Conservation (phyloP, 495 filamentous ascomycete genomes). For the Daldinia decipiens region DNA sequence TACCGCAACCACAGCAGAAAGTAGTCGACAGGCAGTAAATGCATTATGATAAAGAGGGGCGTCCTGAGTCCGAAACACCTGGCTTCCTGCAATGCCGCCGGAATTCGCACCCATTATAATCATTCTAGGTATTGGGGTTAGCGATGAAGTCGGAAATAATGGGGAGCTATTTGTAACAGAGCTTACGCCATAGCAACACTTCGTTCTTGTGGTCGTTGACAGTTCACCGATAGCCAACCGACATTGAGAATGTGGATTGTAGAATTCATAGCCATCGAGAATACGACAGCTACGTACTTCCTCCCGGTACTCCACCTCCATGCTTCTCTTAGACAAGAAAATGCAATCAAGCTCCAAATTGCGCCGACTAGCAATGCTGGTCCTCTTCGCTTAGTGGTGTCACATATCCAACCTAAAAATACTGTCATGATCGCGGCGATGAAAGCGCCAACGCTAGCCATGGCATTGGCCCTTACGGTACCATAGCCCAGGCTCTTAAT, state of each 20-base stretch:
- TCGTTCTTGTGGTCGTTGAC: conserved; percentile 58
- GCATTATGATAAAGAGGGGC: conserved; percentile 58
- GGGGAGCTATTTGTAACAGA: conserved; percentile 9
- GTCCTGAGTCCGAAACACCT: conserved; percentile 64
- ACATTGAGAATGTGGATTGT: conserved; percentile 57
- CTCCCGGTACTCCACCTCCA: conserved; percentile 46
- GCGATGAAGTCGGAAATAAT: conserved; percentile 5
- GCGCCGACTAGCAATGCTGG: conserved; percentile 54
- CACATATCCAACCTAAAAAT: conserved; percentile 56
- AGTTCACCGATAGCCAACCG: conserved; percentile 61
- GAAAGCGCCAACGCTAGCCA: conserved; percentile 60
- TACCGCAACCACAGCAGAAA: conserved; percentile 27
- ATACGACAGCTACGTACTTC: conserved; percentile 59
- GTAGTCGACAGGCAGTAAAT: conserved; percentile 30
- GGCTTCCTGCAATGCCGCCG: conserved; percentile 62
- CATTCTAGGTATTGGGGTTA: conserved; percentile 46
- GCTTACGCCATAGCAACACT: conserved; percentile 65
- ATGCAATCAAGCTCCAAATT: conserved; percentile 60
- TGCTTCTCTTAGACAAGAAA: conserved; percentile 55
- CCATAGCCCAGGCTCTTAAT: conserved; percentile 60
- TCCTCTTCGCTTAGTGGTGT: conserved; percentile 48
- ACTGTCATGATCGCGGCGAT: conserved; percentile 57
- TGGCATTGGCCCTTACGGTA: conserved; percentile 59
- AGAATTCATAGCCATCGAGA: conserved; percentile 63
- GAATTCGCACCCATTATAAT: conserved; percentile 67